phyloP scores from a whole-genome alignment of 805 yeast genomes.

The Kodamaea jinghongensis region DNA sequence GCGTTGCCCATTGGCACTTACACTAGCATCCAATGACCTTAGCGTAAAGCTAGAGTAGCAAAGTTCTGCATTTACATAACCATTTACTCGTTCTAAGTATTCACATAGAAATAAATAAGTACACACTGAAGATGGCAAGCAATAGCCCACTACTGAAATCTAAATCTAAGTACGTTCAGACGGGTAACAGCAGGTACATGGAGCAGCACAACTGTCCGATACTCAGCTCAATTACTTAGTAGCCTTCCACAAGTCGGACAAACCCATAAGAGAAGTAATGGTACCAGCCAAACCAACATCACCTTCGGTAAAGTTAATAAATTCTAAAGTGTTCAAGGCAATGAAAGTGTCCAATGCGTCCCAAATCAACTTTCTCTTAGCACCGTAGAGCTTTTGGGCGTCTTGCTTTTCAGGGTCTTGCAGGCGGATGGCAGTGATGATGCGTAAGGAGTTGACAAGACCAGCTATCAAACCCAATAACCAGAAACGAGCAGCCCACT shows the following conservation, averaged over 20 bases:
- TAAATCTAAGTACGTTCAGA: too few species aligned
- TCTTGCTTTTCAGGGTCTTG: conserved; percentile 19
- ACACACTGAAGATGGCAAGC: too few species aligned
- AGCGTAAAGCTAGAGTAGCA: too few species aligned
- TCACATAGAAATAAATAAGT: conserved; percentile 2
- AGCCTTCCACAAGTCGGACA: conserved; percentile 66
- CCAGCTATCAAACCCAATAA: conserved; percentile 65
- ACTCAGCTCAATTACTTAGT: conserved; percentile 25
- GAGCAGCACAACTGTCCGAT: too few species aligned
- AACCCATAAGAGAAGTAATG: conserved; percentile 74
- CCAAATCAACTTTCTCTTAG: conserved; percentile 68
- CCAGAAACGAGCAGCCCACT: conserved; percentile 73
- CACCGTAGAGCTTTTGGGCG: conserved; percentile 44
- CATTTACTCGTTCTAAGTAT: too few species aligned
- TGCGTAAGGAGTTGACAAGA: conserved; percentile 54
- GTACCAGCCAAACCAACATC: conserved; percentile 82
- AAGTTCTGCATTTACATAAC: too few species aligned
- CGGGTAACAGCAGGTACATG: too few species aligned
- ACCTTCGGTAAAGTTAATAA: conserved; percentile 68
- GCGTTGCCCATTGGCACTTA: too few species aligned
- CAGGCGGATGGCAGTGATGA: conserved; percentile 34
- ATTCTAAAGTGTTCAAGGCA: conserved; percentile 65
- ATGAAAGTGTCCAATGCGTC: conserved; percentile 72
- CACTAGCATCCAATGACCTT: too few species aligned
- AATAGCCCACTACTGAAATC: too few species aligned